phyloP scores from a whole-genome alignment of 1,284 basidiomycete genomes.

The Golubevia pallescens region DNA sequence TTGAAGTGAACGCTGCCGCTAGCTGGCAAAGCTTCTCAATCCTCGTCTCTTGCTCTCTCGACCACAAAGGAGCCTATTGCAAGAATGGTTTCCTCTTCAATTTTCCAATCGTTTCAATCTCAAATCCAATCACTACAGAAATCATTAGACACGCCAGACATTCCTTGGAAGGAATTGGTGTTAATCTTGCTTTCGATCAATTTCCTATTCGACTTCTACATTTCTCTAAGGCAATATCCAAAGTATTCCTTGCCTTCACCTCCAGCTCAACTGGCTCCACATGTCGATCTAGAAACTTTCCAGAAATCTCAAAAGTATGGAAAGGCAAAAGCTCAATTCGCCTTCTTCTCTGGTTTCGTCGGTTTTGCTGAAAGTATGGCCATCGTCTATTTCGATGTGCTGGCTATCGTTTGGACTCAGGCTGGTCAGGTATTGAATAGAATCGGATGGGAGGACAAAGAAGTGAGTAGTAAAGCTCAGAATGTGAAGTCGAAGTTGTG shows the following conservation, averaged over 20 bases:
- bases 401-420: conserved; percentile 43
- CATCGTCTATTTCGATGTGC: conserved; percentile 38
- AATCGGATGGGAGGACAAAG: conserved; percentile 25
- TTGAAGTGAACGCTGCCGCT: too few relatives aligned
- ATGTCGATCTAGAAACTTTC: conserved; percentile 52
- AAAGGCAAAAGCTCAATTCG: conserved; percentile 54
- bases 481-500: too few relatives aligned
- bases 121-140: too few relatives aligned
- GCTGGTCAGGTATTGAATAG: conserved; percentile 23
- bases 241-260: conserved; percentile 46
- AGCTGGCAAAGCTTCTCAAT: too few relatives aligned
- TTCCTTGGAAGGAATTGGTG: conserved; percentile 56
- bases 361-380: conserved; percentile 33
- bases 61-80: too few relatives aligned
- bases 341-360: conserved; percentile 33
- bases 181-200: conserved; percentile 41
- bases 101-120: too few relatives aligned
- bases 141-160: conserved; percentile 32
- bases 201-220: conserved; percentile 51
- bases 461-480: too few relatives aligned
- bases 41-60: too few relatives aligned
- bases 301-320: conserved; percentile 53
- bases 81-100: too few relatives aligned
- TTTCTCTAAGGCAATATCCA: conserved; percentile 49
- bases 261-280: conserved; percentile 40